phyloP scores from a whole-genome alignment of 345 rosid genomes.

The Hibiscus mutabilis region DNA sequence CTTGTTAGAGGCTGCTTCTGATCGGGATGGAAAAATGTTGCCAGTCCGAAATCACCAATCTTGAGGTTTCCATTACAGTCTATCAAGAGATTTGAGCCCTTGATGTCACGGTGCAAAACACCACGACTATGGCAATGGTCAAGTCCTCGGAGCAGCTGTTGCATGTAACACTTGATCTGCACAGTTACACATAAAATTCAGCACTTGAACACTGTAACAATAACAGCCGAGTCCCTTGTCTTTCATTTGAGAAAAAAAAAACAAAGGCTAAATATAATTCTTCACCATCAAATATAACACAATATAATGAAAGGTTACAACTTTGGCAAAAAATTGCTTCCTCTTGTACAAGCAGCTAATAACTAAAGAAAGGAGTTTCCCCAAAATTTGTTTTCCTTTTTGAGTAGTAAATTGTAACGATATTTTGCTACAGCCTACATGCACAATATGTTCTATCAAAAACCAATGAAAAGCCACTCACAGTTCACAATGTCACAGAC shows the following conservation, averaged over 20 bases:
- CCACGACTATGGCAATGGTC: conserved; percentile 65
- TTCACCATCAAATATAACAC: not conserved
- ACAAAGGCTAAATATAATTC: not conserved
- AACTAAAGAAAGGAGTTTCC: not conserved
- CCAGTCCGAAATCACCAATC: conserved; percentile 64
- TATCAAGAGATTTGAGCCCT: conserved; percentile 57
- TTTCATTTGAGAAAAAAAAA: not conserved
- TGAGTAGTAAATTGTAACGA: not conserved
- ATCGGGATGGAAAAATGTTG: conserved; percentile 27
- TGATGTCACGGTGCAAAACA: conserved; percentile 61
- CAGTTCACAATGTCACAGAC: not conserved
- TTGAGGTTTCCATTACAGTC: conserved; percentile 53
- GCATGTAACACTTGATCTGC: conserved; percentile 68
- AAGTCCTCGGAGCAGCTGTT: conserved; percentile 50
- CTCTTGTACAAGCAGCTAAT: not conserved
- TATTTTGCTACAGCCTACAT: not conserved
- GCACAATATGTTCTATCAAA: not conserved
- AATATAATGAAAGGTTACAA: not conserved
- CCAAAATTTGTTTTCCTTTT: not conserved
- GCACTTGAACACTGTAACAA: not conserved
- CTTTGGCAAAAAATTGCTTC: not conserved
- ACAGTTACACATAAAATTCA: conserved; percentile 12
- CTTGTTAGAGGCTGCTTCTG: conserved; percentile 58
- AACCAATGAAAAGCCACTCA: not conserved
- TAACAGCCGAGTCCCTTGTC: not conserved